These are phyloP conservation scores for Excoecaria agallocha DNA, from an alignment of 345 rosid species.

Conservation along the genomic window DNA sequence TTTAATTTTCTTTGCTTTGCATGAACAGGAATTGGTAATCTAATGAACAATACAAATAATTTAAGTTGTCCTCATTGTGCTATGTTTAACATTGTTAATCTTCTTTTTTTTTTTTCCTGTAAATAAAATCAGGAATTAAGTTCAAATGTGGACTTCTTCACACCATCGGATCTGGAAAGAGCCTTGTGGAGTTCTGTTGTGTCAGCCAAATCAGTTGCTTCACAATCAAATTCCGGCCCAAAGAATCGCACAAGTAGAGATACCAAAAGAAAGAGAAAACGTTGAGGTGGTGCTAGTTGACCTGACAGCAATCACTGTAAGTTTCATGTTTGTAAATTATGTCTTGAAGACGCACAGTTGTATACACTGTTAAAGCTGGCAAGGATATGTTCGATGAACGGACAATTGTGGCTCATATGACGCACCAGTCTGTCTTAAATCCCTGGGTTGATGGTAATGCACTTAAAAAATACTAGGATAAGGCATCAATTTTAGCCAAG, in stretches of 20 bases:
- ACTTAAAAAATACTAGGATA: background rate
- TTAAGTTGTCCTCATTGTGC: background rate
- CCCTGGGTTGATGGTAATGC: background rate
- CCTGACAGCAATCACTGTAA: background rate
- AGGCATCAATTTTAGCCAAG: background rate
- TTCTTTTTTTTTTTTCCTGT: background rate
- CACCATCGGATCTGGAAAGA: conserved; percentile 78
- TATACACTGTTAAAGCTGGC: background rate
- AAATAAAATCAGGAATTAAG: conserved; percentile 53
- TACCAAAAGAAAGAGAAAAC: conserved; percentile 65
- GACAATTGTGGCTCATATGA: background rate
- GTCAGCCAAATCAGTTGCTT: conserved; percentile 35
- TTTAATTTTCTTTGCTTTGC: background rate
- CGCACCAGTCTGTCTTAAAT: background rate
- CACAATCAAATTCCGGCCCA: conserved; percentile 23
- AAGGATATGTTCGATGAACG: background rate
- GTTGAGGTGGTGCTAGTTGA: conserved; percentile 23
- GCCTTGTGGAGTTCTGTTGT: conserved; percentile 74
- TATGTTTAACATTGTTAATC: background rate
- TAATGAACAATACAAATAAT: background rate
- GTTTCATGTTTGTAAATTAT: background rate
- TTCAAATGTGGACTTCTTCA: conserved; percentile 47
- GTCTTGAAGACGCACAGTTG: background rate
- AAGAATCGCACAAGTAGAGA: conserved; percentile 30
- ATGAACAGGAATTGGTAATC: background rate